phyloP scores from a whole-genome alignment of 768 basidiomycete species.

The Rhodosporidiobolus odoratus region DNA sequence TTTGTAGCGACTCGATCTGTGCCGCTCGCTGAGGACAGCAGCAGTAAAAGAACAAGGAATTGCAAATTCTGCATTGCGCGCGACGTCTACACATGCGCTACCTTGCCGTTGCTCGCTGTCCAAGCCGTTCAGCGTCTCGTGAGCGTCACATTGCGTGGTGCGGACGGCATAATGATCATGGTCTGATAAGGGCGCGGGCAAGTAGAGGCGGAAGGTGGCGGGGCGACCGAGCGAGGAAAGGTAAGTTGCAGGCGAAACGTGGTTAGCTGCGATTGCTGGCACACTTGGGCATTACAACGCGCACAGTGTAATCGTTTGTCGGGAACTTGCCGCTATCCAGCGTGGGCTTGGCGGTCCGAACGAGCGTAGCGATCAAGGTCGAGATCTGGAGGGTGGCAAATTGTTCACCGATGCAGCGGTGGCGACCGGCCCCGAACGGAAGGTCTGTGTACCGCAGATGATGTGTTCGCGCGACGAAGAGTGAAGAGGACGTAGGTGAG shows the following conservation, averaged over 20 bases:
- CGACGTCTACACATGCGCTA: background rate
- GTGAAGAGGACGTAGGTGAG: background rate
- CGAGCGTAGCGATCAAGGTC: slow-evolving; percentile 67
- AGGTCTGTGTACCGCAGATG: slow-evolving; percentile 59
- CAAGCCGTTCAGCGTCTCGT: slow-evolving; percentile 32
- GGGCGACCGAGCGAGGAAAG: background rate
- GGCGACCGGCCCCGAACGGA: slow-evolving; percentile 84
- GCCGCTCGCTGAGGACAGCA: no score
- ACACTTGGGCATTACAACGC: no score
- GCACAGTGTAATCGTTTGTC: slow-evolving; percentile 68
- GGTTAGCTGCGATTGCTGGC: no score
- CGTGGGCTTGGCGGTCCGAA: slow-evolving; percentile 68
- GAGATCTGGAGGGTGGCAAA: slow-evolving; percentile 93
- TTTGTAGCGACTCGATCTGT: no score
- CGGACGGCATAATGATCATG: slow-evolving; percentile 83
- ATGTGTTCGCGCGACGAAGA: background rate
- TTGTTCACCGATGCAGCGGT: slow-evolving; percentile 56
- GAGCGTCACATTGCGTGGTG: slow-evolving; percentile 41
- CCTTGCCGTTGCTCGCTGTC: no score
- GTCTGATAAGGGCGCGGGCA: slow-evolving; percentile 57
- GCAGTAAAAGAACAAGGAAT: no score
- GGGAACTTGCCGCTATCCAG: slow-evolving; percentile 64
- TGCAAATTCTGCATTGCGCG: no score
- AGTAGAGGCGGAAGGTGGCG: background rate
- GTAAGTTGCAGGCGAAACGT: no score